Evolutionary conservation across 768 basidiomycete genomes (phyloP), one percentile per base, ranked within the genome.

Genomic region (Megacollybia marginata): DNA sequence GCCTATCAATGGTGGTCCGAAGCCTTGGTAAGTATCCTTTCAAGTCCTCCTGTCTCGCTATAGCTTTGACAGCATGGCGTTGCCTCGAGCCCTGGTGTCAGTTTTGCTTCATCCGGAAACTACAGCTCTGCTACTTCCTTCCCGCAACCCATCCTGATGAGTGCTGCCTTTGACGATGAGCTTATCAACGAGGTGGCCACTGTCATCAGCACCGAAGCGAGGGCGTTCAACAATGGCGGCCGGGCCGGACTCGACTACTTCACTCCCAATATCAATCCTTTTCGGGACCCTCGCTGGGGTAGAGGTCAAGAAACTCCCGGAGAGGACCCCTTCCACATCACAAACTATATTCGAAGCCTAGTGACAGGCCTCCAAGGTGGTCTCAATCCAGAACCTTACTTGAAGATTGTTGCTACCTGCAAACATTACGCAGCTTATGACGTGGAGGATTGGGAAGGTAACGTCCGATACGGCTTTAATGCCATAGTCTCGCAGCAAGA

Each of bases 221-320:
- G 80, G 11, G 78, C 79, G 2, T 80, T 79, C 68, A 78, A 76
- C 60, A 82, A 81, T 47, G 65, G 60, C 28, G 73, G 70, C 10
- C 69, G 38, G 38, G 75, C 78, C 3, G 80, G 79, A 0, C 60
- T 80, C 32, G 76, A 79, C 59, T 80, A 69, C 58, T 81, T 72
- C 58, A 79, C 80, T 1, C 80, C 79, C 5, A 81, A 81, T 52
- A 73, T 73, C 56, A 75, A 73, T 53, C 71, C 79, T 0, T 81
- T 81, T 69, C 79, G 73, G 50, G 80, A 82, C 52, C 79, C 80
- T 40, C 77, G 79, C 11, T 81, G 80, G 79, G 79, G 79, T 6
- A 67, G 79, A 42, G 79, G 79, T 0, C 79, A 80, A 54, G 80
- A 81, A 61, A 81, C 79, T 0, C 79, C 78, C 6, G 79, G 79